phyloP scores from a whole-genome alignment of 306 rosid genomes.

The Citrullus amarus region DNA sequence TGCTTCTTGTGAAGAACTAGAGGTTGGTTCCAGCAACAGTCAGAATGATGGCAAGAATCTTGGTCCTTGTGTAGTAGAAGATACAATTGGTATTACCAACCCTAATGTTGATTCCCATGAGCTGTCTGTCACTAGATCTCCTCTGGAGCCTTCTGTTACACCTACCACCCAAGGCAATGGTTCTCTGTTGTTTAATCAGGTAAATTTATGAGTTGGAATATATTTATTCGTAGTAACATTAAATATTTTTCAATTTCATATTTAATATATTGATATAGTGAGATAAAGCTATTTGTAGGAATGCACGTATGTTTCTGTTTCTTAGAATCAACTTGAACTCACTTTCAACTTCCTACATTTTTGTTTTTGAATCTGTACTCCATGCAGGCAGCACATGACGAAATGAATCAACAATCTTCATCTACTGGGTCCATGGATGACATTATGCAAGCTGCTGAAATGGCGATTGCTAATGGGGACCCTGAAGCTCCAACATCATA shows the following conservation, averaged over 20 bases:
- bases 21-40: conserved; percentile 12
- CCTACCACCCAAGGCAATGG: conserved; percentile 2
- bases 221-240: background rate
- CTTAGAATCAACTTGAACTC: background rate
- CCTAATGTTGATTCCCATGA: conserved; percentile 18
- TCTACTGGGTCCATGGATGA: conserved; percentile 7
- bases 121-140: conserved; percentile 15
- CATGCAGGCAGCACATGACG: conserved; percentile 20
- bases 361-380: background rate
- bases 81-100: conserved; percentile 17
- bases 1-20: conserved; percentile 19
- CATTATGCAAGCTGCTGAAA: conserved; percentile 10
- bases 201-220: background rate
- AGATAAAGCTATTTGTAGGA: background rate
- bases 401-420: conserved; percentile 5
- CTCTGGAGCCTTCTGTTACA: conserved; percentile 15
- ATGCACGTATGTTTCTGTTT: background rate
- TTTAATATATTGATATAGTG: background rate
- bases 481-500: conserved; percentile 1
- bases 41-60: conserved; percentile 12
- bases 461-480: conserved; percentile 10
- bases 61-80: conserved; percentile 18
- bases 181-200: conserved; percentile 21
- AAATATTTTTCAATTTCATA: background rate
- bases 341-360: background rate